These are phyloP conservation scores for Ramalina intermedia DNA, from an alignment of 495 filamentous ascomycete genomes.

Conservation along the genomic window DNA sequence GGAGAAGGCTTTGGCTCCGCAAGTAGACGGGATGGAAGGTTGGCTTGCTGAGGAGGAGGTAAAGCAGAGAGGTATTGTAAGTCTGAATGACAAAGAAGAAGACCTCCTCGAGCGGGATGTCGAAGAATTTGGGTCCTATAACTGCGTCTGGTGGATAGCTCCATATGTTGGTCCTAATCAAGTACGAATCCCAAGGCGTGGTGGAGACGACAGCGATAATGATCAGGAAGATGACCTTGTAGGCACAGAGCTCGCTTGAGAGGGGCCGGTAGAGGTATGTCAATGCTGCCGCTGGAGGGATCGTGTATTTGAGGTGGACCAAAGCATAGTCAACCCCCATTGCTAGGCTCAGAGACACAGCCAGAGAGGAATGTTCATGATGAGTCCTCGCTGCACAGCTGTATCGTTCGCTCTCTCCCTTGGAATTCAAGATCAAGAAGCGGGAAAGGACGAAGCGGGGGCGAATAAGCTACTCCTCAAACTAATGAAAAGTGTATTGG, in stretches of 20 bases:
- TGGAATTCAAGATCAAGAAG: not conserved
- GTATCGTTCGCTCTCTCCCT: not conserved
- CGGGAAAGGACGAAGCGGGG: slow-evolving; percentile 11
- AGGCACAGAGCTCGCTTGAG: slow-evolving; percentile 39
- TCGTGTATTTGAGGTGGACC: slow-evolving; percentile 54
- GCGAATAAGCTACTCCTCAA: not conserved
- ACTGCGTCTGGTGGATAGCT: slow-evolving; percentile 49
- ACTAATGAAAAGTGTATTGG: not conserved
- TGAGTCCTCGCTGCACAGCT: not conserved
- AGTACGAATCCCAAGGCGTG: slow-evolving; percentile 57
- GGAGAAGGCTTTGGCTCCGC: slow-evolving; percentile 10
- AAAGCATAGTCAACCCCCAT: slow-evolving; percentile 57
- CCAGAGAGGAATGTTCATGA: slow-evolving; percentile 1
- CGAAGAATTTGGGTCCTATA: slow-evolving; percentile 39
- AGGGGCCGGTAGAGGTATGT: slow-evolving; percentile 43
- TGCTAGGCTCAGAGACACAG: slow-evolving; percentile 9
- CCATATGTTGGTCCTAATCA: slow-evolving; percentile 49
- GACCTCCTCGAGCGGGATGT: slow-evolving; percentile 50
- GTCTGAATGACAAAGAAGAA: slow-evolving; percentile 70
- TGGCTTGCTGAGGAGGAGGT: slow-evolving; percentile 47
- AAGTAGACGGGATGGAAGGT: slow-evolving; percentile 44
- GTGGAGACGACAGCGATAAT: slow-evolving; percentile 44
- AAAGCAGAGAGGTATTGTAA: slow-evolving; percentile 51
- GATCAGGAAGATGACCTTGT: slow-evolving; percentile 41
- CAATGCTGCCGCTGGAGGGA: slow-evolving; percentile 43